Percentiles rank a stretch among this genome's conserved stretches.
Evolutionary conservation across 192 early-diverging fungal species (phyloP).

Genomic region (Linnemannia exigua): DNA sequence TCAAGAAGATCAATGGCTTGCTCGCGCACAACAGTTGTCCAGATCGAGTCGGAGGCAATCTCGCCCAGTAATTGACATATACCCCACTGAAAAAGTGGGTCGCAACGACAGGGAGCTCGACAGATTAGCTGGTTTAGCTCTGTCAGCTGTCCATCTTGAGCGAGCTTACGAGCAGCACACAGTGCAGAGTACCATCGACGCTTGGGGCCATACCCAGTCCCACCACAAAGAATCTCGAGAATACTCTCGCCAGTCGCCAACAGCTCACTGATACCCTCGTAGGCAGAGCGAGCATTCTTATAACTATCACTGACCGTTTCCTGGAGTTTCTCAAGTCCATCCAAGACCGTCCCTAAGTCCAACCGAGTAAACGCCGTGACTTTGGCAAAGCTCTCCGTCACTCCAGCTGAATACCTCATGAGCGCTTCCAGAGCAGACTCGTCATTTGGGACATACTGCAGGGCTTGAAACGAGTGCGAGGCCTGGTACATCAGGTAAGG

Average conservation of each 20-base stretch:
- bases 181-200: slow-evolving; percentile 21
- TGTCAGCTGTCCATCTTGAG: slow-evolving; percentile 14
- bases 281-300: background rate
- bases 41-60: background rate
- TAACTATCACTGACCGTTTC: background rate
- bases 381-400: background rate
- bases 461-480: slow-evolving; percentile 11
- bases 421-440: slow-evolving; percentile 6
- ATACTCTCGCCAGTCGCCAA: slow-evolving; percentile 3
- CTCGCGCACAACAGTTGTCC: background rate
- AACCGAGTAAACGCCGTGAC: background rate
- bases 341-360: background rate
- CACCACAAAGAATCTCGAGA: background rate
- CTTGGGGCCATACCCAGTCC: background rate
- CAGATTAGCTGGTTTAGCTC: background rate
- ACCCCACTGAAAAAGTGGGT: slow-evolving; percentile 1
- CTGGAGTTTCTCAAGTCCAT: background rate
- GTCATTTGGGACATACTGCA: slow-evolving; percentile 8
- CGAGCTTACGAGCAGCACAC: background rate
- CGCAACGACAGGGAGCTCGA: slow-evolving; percentile 3
- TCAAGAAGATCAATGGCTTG: slow-evolving; percentile 1
- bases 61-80: background rate
- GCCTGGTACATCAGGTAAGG: slow-evolving; percentile 17
- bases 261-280: background rate
- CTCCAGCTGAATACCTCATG: background rate